Evolutionary conservation across 306 rosid species (phyloP), one percentile per base, ranked within the genome.

Genomic region (Fragaria iinumae): DNA sequence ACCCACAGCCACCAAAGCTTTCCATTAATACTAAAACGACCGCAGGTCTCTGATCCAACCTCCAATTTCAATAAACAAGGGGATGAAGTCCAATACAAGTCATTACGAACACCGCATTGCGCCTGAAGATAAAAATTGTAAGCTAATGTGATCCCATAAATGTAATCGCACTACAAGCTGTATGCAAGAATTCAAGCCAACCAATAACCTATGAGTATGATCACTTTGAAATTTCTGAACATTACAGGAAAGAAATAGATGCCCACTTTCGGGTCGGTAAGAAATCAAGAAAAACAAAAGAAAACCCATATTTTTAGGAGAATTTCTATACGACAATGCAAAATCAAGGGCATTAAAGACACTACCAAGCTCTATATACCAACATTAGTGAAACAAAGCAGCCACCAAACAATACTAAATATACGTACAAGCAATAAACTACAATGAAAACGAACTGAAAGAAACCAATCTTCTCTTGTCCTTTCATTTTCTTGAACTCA

Each of bases 21-120:
- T 83, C 83, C 87, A 86, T 83, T 27, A 43, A n/a, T 43, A 11
- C 64, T 2, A n/a, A 71, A 39, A 50, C 32, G 39, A 21, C 47
- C 0, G 23, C 69, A 63, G 20, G 29, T n/a, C 25, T 73, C 14
- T 23, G 18, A 57, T 70, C 47, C 52, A 45, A 47, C 73, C 71
- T 63, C 50, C 47, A 73, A 60, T 11, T 36, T 38, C 72, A 65
- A 13, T 66, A 59, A 23, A 67, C 32, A 18, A 44, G 20, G 50
- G 56, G 3, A 52, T 14, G 69, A 77, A 56, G 64, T 69, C 56
- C 73, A n/a, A 23, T 73, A 39, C 62, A 65, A 73, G 56, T 29
- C 49, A 55, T 53, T 11, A 53, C 6, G 4, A 67, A 27, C 18
- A 38, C 45, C 11, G 11, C 74, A 29, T 21, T 41, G 20, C 71